A percentile compares a stretch with the other conserved stretches of the same genome.
These are phyloP conservation scores for Neodidymelliopsis sp. DNA, from an alignment of 2,329 filamentous ascomycete species.

Conservation along the genomic window DNA sequence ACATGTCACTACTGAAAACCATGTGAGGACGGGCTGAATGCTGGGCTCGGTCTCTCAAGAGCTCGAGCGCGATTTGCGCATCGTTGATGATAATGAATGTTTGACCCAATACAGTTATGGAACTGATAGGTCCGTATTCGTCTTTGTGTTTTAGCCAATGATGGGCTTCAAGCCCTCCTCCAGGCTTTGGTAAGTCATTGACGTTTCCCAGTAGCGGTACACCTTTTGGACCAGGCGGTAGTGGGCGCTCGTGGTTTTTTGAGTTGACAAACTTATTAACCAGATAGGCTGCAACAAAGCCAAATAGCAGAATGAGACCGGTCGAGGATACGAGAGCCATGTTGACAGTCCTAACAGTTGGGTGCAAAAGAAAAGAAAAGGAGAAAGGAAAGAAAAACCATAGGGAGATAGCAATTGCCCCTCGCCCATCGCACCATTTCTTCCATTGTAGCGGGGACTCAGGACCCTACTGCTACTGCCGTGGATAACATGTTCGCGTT, in stretches of 20 bases:
- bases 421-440: slow-evolving; percentile 5
- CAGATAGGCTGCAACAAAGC: slow-evolving; percentile 19
- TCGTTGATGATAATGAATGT: slow-evolving; percentile 43
- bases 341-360: background rate
- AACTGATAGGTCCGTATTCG: slow-evolving; percentile 42
- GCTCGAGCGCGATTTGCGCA: slow-evolving; percentile 33
- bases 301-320: slow-evolving; percentile 32
- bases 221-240: slow-evolving; percentile 61
- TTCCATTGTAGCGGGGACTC: slow-evolving; percentile 1
- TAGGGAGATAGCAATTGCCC: background rate
- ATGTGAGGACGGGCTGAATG: slow-evolving; percentile 33
- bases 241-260: slow-evolving; percentile 25
- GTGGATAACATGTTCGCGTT: slow-evolving; percentile 6
- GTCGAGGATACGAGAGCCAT: slow-evolving; percentile 16
- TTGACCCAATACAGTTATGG: slow-evolving; percentile 38
- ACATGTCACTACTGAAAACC: slow-evolving; percentile 39
- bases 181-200: slow-evolving; percentile 54
- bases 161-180: slow-evolving; percentile 48
- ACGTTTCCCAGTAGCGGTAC: slow-evolving; percentile 61
- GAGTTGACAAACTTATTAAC: slow-evolving; percentile 16
- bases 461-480: slow-evolving; percentile 2
- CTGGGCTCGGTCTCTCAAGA: slow-evolving; percentile 30
- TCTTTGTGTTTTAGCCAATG: slow-evolving; percentile 57
- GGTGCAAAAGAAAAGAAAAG: background rate
- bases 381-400: slow-evolving; percentile 1